Conservation (phyloP, 495 filamentous ascomycete genomes). For the Penicillium subrubescens region DNA sequence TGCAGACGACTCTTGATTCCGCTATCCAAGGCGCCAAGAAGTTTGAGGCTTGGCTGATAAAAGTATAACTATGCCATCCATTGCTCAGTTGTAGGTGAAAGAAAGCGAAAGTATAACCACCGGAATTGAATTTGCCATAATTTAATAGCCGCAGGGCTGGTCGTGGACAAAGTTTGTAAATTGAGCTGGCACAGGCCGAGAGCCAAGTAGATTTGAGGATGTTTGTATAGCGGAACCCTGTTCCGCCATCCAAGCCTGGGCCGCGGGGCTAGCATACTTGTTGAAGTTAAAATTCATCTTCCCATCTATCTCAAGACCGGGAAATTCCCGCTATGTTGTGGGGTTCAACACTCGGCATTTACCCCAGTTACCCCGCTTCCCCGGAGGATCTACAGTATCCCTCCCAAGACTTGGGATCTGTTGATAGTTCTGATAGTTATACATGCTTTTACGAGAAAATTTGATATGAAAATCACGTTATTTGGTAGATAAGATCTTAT, state of each 20-base stretch:
- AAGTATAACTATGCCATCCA: neutral
- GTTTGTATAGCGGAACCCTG: neutral
- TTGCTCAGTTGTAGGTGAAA: neutral
- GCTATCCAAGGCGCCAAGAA: slow-evolving; percentile 13
- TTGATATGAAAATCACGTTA: neutral
- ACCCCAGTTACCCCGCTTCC: slow-evolving; percentile 13
- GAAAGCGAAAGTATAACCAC: neutral
- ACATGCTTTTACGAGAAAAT: neutral
- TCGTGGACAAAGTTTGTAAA: neutral
- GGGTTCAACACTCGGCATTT: neutral
- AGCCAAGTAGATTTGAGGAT: neutral
- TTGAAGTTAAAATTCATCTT: neutral
- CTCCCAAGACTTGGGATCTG: neutral
- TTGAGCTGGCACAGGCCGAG: neutral
- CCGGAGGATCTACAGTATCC: slow-evolving; percentile 7
- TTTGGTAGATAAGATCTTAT: neutral
- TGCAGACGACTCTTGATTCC: slow-evolving; percentile 1
- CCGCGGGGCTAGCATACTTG: neutral
- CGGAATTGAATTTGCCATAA: neutral
- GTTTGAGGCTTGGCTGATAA: neutral
- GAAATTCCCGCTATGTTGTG: neutral
- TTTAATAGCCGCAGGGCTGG: neutral
- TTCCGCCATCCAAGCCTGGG: neutral
- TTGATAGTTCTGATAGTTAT: neutral
- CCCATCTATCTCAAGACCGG: neutral